These are phyloP conservation scores for Colletotrichum phormii DNA, from an alignment of 2,329 filamentous ascomycete species.

Conservation along the genomic window DNA sequence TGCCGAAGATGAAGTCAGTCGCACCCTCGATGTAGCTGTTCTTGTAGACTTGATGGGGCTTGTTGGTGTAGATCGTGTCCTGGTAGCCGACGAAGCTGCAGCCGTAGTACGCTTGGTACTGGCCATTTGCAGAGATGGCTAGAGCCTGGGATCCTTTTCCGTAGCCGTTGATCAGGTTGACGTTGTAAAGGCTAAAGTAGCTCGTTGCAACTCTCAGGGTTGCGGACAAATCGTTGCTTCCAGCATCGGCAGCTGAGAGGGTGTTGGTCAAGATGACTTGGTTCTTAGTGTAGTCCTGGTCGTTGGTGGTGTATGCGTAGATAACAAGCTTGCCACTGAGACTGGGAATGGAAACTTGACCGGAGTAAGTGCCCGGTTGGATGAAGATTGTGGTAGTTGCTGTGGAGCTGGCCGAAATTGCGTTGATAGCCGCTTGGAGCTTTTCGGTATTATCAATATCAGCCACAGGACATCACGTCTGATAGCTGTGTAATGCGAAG, in stretches of 20 bases:
- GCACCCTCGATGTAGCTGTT: slow-evolving; percentile 57
- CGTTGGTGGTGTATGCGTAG: slow-evolving; percentile 68
- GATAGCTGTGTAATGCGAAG: background rate
- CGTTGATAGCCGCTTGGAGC: slow-evolving; percentile 68
- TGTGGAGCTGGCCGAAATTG: slow-evolving; percentile 63
- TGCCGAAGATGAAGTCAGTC: slow-evolving; percentile 63
- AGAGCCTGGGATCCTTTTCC: slow-evolving; percentile 61
- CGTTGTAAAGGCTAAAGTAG: slow-evolving; percentile 72
- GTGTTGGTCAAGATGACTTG: slow-evolving; percentile 61
- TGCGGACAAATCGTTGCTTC: slow-evolving; percentile 65
- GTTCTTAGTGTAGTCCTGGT: slow-evolving; percentile 65
- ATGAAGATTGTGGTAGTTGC: slow-evolving; percentile 71
- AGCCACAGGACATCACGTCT: background rate
- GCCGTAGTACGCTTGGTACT: slow-evolving; percentile 60
- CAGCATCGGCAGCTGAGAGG: slow-evolving; percentile 53
- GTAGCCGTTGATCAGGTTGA: slow-evolving; percentile 62
- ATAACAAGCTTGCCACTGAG: slow-evolving; percentile 63
- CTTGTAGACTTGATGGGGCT: slow-evolving; percentile 60
- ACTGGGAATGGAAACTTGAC: slow-evolving; percentile 66
- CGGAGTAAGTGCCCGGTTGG: slow-evolving; percentile 72
- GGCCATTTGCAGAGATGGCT: slow-evolving; percentile 58
- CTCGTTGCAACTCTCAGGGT: slow-evolving; percentile 58
- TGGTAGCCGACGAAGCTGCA: slow-evolving; percentile 59
- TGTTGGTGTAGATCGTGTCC: slow-evolving; percentile 61
- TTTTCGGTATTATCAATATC: background rate